These are phyloP conservation scores for Oemleria cerasiformis DNA, from an alignment of 306 rosid genomes.

Conservation along the genomic window DNA sequence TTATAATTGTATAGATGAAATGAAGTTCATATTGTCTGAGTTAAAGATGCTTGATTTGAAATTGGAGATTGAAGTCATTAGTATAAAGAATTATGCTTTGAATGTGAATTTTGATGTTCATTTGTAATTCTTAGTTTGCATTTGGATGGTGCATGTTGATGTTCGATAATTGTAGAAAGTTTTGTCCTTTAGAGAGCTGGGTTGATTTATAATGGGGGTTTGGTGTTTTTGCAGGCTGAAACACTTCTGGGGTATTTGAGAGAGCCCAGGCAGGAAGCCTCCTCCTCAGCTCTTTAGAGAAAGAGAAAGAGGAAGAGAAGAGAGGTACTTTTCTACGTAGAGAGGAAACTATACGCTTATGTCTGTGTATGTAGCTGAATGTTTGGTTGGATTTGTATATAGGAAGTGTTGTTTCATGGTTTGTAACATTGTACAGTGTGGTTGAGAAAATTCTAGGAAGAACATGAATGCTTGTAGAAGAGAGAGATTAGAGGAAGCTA, in stretches of 20 bases:
- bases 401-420: conserved; percentile 48
- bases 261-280: conserved; percentile 90
- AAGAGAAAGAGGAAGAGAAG: background rate
- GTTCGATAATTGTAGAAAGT: too few relatives aligned
- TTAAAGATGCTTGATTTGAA: background rate
- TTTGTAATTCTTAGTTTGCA: background rate
- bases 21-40: background rate
- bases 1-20: background rate
- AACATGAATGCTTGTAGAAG: conserved; percentile 33
- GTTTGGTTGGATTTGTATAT: conserved; percentile 8
- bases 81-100: background rate
- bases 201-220: background rate
- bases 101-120: background rate
- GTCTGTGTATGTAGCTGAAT: conserved; percentile 21
- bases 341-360: conserved; percentile 32
- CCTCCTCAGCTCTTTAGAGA: conserved; percentile 56
- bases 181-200: background rate
- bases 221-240: conserved; percentile 72
- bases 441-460: conserved; percentile 38
- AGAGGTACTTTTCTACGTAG: conserved; percentile 49
- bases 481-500: conserved; percentile 42
- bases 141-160: background rate
- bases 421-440: conserved; percentile 66
- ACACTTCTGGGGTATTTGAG: conserved; percentile 88
- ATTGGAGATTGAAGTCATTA: background rate